Evolutionary conservation across 2,329 filamentous ascomycete species (phyloP).

Genomic region (Fusarium musae): DNA sequence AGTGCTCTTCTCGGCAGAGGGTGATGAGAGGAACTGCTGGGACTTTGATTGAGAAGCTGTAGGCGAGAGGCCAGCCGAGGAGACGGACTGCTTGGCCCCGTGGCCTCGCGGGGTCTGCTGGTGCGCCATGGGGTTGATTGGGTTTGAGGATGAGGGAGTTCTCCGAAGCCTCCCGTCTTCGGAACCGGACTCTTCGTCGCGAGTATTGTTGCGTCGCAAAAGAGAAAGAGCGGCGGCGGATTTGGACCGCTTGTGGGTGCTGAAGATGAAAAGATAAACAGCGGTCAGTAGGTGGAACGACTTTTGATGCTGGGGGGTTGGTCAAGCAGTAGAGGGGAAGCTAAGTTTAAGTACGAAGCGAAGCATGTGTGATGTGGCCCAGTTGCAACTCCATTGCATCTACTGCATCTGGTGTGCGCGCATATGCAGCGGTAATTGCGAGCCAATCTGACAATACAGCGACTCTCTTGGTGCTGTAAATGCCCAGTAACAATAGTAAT

Average conservation of each 20-base stretch:
- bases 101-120: conserved; percentile 55
- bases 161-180: conserved; percentile 60
- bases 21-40: conserved; percentile 43
- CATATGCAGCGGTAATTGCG: conserved; percentile 21
- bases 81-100: conserved; percentile 59
- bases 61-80: conserved; percentile 55
- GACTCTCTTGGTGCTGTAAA: neutral
- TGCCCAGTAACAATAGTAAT: neutral
- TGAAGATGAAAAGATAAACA: conserved; percentile 41
- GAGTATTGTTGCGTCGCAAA: conserved; percentile 63
- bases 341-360: conserved; percentile 32
- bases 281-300: conserved; percentile 47
- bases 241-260: conserved; percentile 64
- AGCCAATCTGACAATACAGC: conserved; percentile 15
- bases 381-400: conserved; percentile 18
- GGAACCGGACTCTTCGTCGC: conserved; percentile 63
- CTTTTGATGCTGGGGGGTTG: conserved; percentile 34
- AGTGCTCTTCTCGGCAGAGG: conserved; percentile 54
- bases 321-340: conserved; percentile 25
- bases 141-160: conserved; percentile 46
- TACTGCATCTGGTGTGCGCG: conserved; percentile 20
- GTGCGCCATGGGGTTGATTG: conserved; percentile 51
- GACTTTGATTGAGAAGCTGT: conserved; percentile 49
- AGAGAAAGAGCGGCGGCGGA: conserved; percentile 63
- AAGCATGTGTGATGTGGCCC: conserved; percentile 37